phyloP scores from a whole-genome alignment of 2,329 filamentous ascomycete species.

The Microdochium paspali region DNA sequence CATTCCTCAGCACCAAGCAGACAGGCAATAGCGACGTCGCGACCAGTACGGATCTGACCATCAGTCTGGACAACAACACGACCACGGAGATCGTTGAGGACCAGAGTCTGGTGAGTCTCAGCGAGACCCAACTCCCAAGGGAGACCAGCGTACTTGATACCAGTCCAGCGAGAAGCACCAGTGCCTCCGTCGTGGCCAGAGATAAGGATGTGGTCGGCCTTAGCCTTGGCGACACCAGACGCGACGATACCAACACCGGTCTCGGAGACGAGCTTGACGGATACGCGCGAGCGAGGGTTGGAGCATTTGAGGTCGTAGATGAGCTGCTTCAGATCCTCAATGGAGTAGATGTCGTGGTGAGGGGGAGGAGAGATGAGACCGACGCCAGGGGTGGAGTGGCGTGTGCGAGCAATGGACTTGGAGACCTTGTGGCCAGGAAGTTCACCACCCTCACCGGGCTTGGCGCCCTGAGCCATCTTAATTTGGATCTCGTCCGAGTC shows the following conservation, averaged over 20 bases:
- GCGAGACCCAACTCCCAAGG: constrained; percentile 96
- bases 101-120: constrained; percentile 92
- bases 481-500: constrained; percentile 96
- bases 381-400: constrained; percentile 92
- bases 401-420: constrained; percentile 83
- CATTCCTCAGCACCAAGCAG: constrained; percentile 96
- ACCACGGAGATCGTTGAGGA: constrained; percentile 89
- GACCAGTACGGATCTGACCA: constrained; percentile 83
- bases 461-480: constrained; percentile 98
- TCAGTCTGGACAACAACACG: constrained; percentile 95
- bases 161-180: constrained; percentile 93
- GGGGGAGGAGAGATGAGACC: constrained; percentile 93
- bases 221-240: constrained; percentile 94
- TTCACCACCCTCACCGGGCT: constrained; percentile 96
- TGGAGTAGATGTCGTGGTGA: constrained; percentile 97
- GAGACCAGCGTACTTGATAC: constrained; percentile 96
- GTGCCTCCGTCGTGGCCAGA: constrained; percentile 96
- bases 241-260: constrained; percentile 96
- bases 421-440: constrained; percentile 95
- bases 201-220: constrained; percentile 93
- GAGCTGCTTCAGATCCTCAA: constrained; percentile 94
- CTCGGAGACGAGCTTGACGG: constrained; percentile 95
- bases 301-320: constrained; percentile 98
- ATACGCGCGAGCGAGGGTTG: constrained; percentile 83
- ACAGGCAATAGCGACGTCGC: constrained; percentile 91